phyloP scores from a whole-genome alignment of 805 yeast genomes.

The Candida chilensis region DNA sequence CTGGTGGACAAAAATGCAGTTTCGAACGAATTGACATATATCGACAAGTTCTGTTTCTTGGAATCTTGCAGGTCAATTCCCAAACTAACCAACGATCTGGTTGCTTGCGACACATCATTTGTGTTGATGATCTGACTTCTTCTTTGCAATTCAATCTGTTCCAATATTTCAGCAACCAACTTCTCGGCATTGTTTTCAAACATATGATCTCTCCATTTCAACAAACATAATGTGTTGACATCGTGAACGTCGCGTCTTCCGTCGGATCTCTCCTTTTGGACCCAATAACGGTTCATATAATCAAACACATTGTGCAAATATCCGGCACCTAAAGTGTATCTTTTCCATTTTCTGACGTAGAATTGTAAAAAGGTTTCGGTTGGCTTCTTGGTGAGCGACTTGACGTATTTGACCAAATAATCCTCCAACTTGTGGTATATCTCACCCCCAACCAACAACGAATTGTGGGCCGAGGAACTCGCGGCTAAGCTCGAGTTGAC shows the following conservation, averaged over 20 bases:
- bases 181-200: constrained; percentile 55
- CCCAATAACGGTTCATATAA: constrained; percentile 96
- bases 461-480: constrained; percentile 1
- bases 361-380: constrained; percentile 69
- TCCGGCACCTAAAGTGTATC: constrained; percentile 87
- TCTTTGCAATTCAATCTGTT: constrained; percentile 70
- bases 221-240: constrained; percentile 78
- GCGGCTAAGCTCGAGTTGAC: background rate
- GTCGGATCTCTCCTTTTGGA: constrained; percentile 88
- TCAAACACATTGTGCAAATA: constrained; percentile 89
- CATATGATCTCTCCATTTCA: constrained; percentile 82
- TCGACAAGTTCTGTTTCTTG: constrained; percentile 74
- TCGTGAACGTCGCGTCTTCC: constrained; percentile 87
- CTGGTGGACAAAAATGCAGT: constrained; percentile 64
- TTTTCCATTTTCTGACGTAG: constrained; percentile 82
- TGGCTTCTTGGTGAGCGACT: constrained; percentile 32
- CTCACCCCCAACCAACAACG: constrained; percentile 76
- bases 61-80: constrained; percentile 90
- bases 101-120: constrained; percentile 57
- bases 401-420: constrained; percentile 56
- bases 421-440: constrained; percentile 64
- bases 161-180: constrained; percentile 65
- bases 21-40: constrained; percentile 78
- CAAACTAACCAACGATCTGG: constrained; percentile 77
- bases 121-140: constrained; percentile 68